Conservation (phyloP, 139 green algal species). For the Volvox reticuliferus region DNA sequence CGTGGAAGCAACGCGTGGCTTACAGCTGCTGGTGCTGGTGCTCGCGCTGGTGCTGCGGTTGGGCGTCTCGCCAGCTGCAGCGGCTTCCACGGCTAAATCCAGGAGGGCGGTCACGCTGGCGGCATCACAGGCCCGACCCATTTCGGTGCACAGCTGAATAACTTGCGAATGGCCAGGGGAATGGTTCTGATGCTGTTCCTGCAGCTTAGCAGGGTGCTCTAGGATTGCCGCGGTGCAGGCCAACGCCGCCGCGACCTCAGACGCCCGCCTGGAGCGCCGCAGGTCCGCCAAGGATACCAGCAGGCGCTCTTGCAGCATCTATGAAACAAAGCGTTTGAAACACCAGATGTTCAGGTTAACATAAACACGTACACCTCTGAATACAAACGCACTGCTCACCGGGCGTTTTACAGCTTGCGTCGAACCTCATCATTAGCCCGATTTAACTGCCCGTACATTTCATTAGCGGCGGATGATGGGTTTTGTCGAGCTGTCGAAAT, state of each 20-base stretch:
- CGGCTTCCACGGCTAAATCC: conserved; percentile 13
- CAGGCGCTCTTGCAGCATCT: conserved; percentile 3
- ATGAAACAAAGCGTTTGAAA: no score
- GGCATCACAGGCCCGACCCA: conserved; percentile 42
- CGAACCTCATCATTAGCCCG: no score
- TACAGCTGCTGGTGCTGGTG: background rate
- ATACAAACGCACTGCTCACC: no score
- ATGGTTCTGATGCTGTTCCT: background rate
- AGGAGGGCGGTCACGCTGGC: conserved; percentile 29
- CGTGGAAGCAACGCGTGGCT: no score
- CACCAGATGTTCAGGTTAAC: no score
- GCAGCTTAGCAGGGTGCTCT: background rate
- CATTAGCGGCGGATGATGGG: no score
- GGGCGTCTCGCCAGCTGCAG: background rate
- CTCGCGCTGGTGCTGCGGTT: background rate
- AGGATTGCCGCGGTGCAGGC: background rate
- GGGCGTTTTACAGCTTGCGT: no score
- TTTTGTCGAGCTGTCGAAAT: no score
- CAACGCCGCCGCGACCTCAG: background rate
- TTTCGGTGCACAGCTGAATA: conserved; percentile 19
- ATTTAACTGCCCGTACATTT: no score
- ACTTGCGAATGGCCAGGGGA: background rate
- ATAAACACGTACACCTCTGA: no score
- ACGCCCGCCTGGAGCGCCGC: background rate
- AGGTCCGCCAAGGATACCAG: background rate